These are phyloP conservation scores for Sporisorium reilianum DNA, from an alignment of 1,284 basidiomycete genomes.

Conservation along the genomic window DNA sequence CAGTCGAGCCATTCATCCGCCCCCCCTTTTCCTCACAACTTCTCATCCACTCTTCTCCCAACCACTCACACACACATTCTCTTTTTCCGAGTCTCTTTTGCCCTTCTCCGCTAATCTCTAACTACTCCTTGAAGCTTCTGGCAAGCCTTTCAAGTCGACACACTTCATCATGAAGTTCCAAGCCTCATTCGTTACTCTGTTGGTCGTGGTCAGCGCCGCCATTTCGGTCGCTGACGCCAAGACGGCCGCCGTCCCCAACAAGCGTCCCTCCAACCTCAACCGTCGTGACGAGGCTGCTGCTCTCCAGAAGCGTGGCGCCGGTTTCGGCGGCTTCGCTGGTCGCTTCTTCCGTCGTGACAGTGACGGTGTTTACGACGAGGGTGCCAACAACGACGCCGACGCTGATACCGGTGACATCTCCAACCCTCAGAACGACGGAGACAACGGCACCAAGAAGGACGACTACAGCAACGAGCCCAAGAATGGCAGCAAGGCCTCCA, in stretches of 20 bases:
- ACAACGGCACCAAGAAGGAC: slow-evolving; percentile 5
- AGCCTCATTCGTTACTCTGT: slow-evolving; percentile 39
- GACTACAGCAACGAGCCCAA: slow-evolving; percentile 9
- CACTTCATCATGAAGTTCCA: slow-evolving; percentile 43
- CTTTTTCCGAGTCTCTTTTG: not conserved
- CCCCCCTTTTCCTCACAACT: not conserved
- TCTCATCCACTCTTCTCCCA: not conserved
- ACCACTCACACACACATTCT: slow-evolving; percentile 8
- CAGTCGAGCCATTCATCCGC: not conserved
- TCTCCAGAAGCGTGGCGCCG: slow-evolving; percentile 31
- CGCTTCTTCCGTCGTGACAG: slow-evolving; percentile 32
- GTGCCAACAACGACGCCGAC: slow-evolving; percentile 10
- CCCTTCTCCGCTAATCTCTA: not conserved
- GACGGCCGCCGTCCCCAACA: slow-evolving; percentile 21
- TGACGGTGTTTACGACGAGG: slow-evolving; percentile 13
- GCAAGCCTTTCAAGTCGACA: slow-evolving; percentile 31
- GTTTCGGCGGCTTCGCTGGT: slow-evolving; percentile 27
- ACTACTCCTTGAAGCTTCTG: slow-evolving; percentile 25
- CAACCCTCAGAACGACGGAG: not conserved
- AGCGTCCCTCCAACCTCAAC: slow-evolving; percentile 41
- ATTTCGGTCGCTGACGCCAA: slow-evolving; percentile 50
- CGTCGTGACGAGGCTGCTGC: slow-evolving; percentile 31
- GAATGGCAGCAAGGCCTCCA: not conserved
- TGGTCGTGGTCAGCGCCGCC: slow-evolving; percentile 47
- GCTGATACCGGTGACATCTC: slow-evolving; percentile 6